Percentiles rank a stretch among this genome's conserved stretches.
phyloP scores from a whole-genome alignment of 2,329 filamentous ascomycete species.

The Diplocarpon mali region DNA sequence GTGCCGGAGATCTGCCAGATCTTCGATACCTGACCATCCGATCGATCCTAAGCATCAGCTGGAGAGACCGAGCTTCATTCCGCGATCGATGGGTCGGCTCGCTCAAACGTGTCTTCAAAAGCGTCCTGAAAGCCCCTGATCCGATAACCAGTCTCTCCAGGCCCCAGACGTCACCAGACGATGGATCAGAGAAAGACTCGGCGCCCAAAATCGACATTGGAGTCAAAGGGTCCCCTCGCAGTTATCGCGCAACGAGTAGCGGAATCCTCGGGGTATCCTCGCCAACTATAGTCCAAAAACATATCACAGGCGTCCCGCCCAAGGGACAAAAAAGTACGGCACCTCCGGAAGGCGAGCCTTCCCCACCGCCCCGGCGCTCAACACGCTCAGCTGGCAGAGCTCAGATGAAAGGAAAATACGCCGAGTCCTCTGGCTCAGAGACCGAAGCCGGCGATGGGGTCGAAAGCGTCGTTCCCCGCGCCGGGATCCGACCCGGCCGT shows the following conservation, averaged over 20 bases:
- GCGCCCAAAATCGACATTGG: too few relatives aligned
- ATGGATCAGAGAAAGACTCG: too few relatives aligned
- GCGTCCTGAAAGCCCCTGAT: slow-evolving; percentile 30
- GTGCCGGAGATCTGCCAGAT: slow-evolving; percentile 51
- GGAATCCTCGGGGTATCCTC: too few relatives aligned
- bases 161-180: neutral
- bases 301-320: too few relatives aligned
- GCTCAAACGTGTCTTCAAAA: slow-evolving; percentile 55
- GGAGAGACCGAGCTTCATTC: slow-evolving; percentile 73
- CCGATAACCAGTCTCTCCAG: neutral
- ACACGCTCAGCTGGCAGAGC: slow-evolving; percentile 12
- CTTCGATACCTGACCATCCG: slow-evolving; percentile 61
- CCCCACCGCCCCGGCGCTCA: slow-evolving; percentile 12
- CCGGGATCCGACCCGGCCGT: slow-evolving; percentile 3
- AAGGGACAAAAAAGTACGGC: too few relatives aligned
- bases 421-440: slow-evolving; percentile 20
- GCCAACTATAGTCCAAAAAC: too few relatives aligned
- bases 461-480: neutral
- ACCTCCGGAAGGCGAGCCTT: too few relatives aligned
- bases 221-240: too few relatives aligned
- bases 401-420: slow-evolving; percentile 16
- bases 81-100: slow-evolving; percentile 66
- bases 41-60: slow-evolving; percentile 68
- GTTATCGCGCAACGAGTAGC: too few relatives aligned
- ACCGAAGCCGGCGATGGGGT: slow-evolving; percentile 8